These are phyloP conservation scores for Biscutella laevigata DNA, from an alignment of 441 rosid genomes.

Conservation along the genomic window DNA sequence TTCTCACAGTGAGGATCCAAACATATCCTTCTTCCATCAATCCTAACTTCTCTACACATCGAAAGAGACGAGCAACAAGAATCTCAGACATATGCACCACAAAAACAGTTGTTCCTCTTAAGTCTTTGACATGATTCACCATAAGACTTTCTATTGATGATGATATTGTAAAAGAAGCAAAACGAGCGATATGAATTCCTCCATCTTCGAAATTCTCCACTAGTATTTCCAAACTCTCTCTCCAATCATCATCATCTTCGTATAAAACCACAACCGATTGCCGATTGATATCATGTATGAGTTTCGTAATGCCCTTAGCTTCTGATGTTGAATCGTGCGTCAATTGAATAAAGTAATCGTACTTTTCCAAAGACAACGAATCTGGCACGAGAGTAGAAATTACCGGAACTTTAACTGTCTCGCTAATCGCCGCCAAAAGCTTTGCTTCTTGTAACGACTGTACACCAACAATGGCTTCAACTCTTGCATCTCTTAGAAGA, in stretches of 20 bases:
- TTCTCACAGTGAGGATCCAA: slow-evolving; percentile 36
- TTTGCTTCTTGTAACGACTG: slow-evolving; percentile 27
- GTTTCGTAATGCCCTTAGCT: slow-evolving; percentile 20
- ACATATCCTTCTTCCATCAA: slow-evolving; percentile 34
- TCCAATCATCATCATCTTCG: slow-evolving; percentile 26
- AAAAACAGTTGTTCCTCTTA: slow-evolving; percentile 15
- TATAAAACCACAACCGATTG: slow-evolving; percentile 21
- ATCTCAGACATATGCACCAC: slow-evolving; percentile 34
- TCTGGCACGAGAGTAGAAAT: slow-evolving; percentile 19
- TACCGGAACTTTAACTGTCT: slow-evolving; percentile 26
- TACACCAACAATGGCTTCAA: slow-evolving; percentile 31
- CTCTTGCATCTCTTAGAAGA: slow-evolving; percentile 17
- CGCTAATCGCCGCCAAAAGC: slow-evolving; percentile 24
- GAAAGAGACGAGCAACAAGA: slow-evolving; percentile 24
- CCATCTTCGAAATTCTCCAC: slow-evolving; percentile 20
- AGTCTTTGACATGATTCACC: slow-evolving; percentile 19
- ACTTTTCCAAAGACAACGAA: slow-evolving; percentile 3
- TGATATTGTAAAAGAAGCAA: slow-evolving; percentile 11
- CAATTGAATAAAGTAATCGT: slow-evolving; percentile 25
- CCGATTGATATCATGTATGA: slow-evolving; percentile 15
- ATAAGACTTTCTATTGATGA: slow-evolving; percentile 18
- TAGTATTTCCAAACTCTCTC: slow-evolving; percentile 19
- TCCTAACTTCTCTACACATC: slow-evolving; percentile 24
- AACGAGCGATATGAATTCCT: slow-evolving; percentile 4
- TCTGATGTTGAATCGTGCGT: slow-evolving; percentile 19